Percentiles rank a stretch among this genome's conserved stretches.
These are phyloP conservation scores for Fomitopsis schrenkii DNA, from an alignment of 1,284 basidiomycete species.

Conservation along the genomic window DNA sequence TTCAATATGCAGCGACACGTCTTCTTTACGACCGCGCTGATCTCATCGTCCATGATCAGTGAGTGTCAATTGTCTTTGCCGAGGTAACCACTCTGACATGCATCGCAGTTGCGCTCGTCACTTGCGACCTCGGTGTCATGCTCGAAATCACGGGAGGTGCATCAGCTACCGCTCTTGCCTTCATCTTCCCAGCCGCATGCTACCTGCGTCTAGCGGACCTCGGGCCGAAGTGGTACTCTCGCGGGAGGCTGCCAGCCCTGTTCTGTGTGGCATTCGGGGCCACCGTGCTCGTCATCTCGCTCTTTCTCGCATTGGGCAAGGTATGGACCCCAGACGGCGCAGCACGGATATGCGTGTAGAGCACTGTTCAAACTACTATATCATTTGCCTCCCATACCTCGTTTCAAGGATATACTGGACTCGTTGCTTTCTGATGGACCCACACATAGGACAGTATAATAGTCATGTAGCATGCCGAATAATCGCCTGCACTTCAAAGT, in stretches of 20 bases:
- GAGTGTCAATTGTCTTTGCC: slow-evolving; percentile 24
- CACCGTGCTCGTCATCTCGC: slow-evolving; percentile 75
- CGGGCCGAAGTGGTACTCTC: slow-evolving; percentile 58
- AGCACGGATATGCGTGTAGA: slow-evolving; percentile 59
- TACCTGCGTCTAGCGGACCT: slow-evolving; percentile 73
- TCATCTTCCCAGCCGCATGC: slow-evolving; percentile 89
- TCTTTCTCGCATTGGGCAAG: slow-evolving; percentile 72
- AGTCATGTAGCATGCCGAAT: too few relatives aligned
- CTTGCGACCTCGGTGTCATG: slow-evolving; percentile 96
- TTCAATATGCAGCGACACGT: slow-evolving; percentile 85
- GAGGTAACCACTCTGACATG: neutral
- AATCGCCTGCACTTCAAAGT: too few relatives aligned
- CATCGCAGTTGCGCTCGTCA: slow-evolving; percentile 77
- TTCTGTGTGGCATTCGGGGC: slow-evolving; percentile 73
- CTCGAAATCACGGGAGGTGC: slow-evolving; percentile 96
- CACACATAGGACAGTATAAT: too few relatives aligned
- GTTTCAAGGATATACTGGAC: neutral
- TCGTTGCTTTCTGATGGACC: neutral
- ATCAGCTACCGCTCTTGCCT: slow-evolving; percentile 91
- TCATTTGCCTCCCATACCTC: too few relatives aligned
- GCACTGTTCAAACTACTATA: too few relatives aligned
- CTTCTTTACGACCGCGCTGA: slow-evolving; percentile 85
- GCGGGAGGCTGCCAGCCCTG: slow-evolving; percentile 72
- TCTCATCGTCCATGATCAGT: slow-evolving; percentile 84
- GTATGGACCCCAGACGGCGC: slow-evolving; percentile 70